Conservation (phyloP, 2,329 filamentous ascomycete species). For the Onygenales sp. region DNA sequence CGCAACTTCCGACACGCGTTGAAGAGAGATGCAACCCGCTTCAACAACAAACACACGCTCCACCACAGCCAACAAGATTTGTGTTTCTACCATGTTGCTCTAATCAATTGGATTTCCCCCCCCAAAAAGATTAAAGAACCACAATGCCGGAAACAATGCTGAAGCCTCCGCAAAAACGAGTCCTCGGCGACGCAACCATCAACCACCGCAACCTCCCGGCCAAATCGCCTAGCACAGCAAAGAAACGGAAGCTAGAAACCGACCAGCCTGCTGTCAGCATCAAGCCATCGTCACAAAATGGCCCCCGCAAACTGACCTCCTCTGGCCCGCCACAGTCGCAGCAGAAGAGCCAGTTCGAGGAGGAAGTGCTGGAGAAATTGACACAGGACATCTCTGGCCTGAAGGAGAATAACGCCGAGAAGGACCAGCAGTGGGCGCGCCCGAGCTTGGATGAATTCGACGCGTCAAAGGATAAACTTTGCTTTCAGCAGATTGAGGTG, state of each 20-base stretch:
- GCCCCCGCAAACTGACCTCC: conserved; percentile 38
- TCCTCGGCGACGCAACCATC: conserved; percentile 58
- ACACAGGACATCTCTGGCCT: conserved; percentile 83
- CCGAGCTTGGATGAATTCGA: conserved; percentile 54
- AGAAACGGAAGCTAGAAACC: conserved; percentile 74
- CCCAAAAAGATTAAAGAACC: not conserved
- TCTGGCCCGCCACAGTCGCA: conserved; percentile 53
- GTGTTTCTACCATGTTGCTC: not conserved
- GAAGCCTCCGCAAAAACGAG: conserved; percentile 58
- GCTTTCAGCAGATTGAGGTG: conserved; percentile 90
- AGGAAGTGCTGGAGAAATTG: conserved; percentile 88
- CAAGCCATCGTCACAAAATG: conserved; percentile 51
- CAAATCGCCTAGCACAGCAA: conserved; percentile 48
- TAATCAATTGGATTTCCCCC: conserved; percentile 7
- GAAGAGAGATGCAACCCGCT: not conserved
- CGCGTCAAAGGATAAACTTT: conserved; percentile 58
- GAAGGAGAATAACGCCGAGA: conserved; percentile 81
- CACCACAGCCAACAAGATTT: not conserved
- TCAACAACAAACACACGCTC: not conserved
- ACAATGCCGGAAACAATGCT: conserved; percentile 32
- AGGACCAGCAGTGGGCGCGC: conserved; percentile 83
- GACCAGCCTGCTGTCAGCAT: conserved; percentile 42
- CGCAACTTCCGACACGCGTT: not conserved
- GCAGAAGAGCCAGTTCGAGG: conserved; percentile 84
- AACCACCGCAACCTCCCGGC: conserved; percentile 51